These are phyloP conservation scores for Clarireedia paspali DNA, from an alignment of 2,329 filamentous ascomycete genomes.

Conservation along the genomic window DNA sequence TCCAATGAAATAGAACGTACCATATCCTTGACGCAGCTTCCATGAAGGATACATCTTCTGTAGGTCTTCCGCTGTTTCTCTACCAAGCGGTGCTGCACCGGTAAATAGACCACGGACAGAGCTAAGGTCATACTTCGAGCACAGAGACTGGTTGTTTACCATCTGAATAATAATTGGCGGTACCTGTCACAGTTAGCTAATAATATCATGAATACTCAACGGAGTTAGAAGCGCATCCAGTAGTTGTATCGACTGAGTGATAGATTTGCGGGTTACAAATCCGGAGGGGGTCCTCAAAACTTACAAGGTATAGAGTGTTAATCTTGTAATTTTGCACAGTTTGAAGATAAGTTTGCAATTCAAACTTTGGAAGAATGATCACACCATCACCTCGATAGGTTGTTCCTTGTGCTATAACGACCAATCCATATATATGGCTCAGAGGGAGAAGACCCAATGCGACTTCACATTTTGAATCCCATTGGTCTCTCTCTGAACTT, in stretches of 20 bases:
- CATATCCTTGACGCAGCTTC: constrained; percentile 64
- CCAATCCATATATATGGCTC: constrained; percentile 74
- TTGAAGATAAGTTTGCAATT: constrained; percentile 55
- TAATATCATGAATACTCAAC: background rate
- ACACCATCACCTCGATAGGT: constrained; percentile 66
- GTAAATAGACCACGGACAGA: constrained; percentile 60
- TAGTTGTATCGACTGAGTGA: too few species aligned
- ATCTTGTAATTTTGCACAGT: constrained; percentile 65
- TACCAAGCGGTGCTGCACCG: constrained; percentile 70
- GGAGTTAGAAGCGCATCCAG: too few species aligned
- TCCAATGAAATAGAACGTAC: constrained; percentile 30
- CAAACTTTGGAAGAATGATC: constrained; percentile 69
- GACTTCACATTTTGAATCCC: constrained; percentile 15
- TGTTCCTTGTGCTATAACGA: constrained; percentile 59
- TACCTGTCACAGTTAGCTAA: constrained; percentile 38
- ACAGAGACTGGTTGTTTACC: constrained; percentile 53
- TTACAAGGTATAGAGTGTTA: constrained; percentile 55
- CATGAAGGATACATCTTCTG: constrained; percentile 54
- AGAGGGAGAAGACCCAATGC: constrained; percentile 73
- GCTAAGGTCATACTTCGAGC: constrained; percentile 63
- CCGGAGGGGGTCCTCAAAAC: constrained; percentile 17
- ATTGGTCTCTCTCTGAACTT: constrained; percentile 41
- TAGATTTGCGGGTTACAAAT: too few species aligned
- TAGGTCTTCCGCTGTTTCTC: constrained; percentile 62
- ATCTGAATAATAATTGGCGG: constrained; percentile 77